Percentiles rank a stretch among this genome's conserved stretches.
These are phyloP conservation scores for Albatrellus ellisii DNA, from an alignment of 768 basidiomycete species.

Conservation along the genomic window DNA sequence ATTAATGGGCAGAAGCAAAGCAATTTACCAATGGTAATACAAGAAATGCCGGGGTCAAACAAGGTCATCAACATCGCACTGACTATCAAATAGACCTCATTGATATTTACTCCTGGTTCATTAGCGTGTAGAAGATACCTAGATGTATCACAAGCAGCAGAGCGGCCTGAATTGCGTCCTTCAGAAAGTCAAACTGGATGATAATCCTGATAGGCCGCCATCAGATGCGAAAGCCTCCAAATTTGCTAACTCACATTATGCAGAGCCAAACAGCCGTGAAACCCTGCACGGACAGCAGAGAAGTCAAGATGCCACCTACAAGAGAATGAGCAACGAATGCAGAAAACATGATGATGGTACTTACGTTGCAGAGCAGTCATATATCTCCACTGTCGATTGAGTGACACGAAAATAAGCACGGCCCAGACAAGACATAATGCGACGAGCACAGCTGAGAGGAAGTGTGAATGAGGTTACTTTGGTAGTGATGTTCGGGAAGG, in stretches of 20 bases:
- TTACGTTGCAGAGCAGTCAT: constrained; percentile 5
- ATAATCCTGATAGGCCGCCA: constrained; percentile 5
- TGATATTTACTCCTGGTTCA: background rate
- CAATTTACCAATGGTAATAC: constrained; percentile 5
- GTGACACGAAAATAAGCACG: constrained; percentile 2
- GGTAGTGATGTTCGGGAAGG: background rate
- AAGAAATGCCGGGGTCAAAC: constrained; percentile 3
- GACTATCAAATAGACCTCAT: background rate
- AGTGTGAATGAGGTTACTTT: background rate
- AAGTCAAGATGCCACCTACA: constrained; percentile 1
- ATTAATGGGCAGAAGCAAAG: background rate
- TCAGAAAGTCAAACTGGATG: constrained; percentile 5
- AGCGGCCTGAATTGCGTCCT: constrained; percentile 7
- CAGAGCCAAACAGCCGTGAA: constrained; percentile 10
- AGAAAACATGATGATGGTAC: background rate
- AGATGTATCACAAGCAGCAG: constrained; percentile 4
- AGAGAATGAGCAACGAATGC: background rate
- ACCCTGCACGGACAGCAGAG: constrained; percentile 1
- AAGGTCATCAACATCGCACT: constrained; percentile 4
- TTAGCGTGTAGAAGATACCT: constrained; percentile 2
- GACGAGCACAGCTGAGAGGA: constrained; percentile 6
- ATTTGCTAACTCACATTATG: constrained; percentile 7
- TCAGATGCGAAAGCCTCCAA: too few species aligned
- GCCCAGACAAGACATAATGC: constrained; percentile 4
- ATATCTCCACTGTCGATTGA: constrained; percentile 1